A percentile compares a stretch with the other conserved stretches of the same genome.
phyloP scores from a whole-genome alignment of 2,329 filamentous ascomycete genomes.

The Arachnomyces sp. region DNA sequence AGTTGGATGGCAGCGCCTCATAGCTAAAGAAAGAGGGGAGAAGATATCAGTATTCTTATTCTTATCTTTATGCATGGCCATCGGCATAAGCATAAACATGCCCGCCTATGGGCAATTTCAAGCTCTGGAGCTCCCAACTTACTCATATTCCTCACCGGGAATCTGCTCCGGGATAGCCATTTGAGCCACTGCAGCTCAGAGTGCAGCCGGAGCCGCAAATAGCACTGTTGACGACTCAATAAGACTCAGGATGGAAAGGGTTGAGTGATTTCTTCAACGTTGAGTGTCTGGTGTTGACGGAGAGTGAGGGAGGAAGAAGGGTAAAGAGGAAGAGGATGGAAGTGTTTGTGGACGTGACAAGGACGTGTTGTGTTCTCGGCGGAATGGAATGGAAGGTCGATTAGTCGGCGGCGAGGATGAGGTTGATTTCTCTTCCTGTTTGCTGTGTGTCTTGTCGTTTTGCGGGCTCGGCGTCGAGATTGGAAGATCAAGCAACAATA shows the following conservation, averaged over 20 bases:
- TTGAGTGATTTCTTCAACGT: constrained; percentile 2
- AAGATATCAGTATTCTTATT: constrained; percentile 7
- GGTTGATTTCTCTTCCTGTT: constrained; percentile 1
- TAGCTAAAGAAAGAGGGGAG: constrained; percentile 49
- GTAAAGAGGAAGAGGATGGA: constrained; percentile 8
- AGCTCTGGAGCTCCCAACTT: constrained; percentile 18
- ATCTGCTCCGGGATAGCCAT: constrained; percentile 37
- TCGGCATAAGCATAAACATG: constrained; percentile 7
- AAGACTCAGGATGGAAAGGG: not conserved
- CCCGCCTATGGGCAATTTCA: constrained; percentile 1
- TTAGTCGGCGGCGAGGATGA: not conserved
- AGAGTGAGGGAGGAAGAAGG: not conserved
- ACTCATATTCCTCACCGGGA: constrained; percentile 41
- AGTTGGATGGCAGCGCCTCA: constrained; percentile 89
- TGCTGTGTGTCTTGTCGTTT: not conserved
- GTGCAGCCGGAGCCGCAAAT: constrained; percentile 26
- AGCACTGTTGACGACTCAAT: constrained; percentile 1
- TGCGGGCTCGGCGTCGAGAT: constrained; percentile 3
- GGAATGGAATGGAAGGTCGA: too few relatives aligned
- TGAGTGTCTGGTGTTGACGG: constrained; percentile 3
- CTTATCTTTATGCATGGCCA: not conserved
- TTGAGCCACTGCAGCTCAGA: constrained; percentile 27
- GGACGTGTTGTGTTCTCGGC: not conserved
- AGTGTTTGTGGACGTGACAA: not conserved
- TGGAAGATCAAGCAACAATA: too few relatives aligned